phyloP scores from a whole-genome alignment of 2,329 filamentous ascomycete genomes.

The Colletotrichum somersetense region DNA sequence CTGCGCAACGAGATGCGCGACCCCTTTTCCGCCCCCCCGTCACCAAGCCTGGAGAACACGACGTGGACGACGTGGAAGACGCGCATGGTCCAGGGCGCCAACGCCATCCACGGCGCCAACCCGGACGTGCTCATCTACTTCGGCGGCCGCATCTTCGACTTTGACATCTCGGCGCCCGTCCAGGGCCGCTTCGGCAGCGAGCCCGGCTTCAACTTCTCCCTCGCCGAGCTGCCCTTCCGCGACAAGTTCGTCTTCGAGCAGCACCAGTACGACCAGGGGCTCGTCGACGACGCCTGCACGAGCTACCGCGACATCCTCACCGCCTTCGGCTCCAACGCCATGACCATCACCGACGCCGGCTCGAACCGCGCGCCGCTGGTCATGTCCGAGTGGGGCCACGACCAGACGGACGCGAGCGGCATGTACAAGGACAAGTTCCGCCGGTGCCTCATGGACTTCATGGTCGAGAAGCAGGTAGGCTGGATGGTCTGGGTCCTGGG shows the following conservation, averaged over 20 bases:
- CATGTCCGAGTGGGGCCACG: constrained; percentile 37
- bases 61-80: constrained; percentile 62
- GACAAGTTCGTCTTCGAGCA: constrained; percentile 60
- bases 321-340: constrained; percentile 8
- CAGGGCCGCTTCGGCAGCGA: constrained; percentile 44
- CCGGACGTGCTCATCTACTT: constrained; percentile 61
- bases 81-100: constrained; percentile 56
- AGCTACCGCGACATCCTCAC: constrained; percentile 4
- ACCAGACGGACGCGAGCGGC: constrained; percentile 22
- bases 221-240: constrained; percentile 53
- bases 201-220: constrained; percentile 43
- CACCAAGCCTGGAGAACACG: constrained; percentile 57
- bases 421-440: constrained; percentile 53
- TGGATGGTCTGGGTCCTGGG: constrained; percentile 65
- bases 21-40: constrained; percentile 59
- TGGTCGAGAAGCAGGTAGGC: constrained; percentile 49
- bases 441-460: constrained; percentile 56
- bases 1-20: constrained; percentile 57
- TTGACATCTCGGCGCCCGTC: constrained; percentile 47
- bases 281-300: constrained; percentile 14
- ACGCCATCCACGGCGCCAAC: constrained; percentile 59
- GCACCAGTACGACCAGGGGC: constrained; percentile 52
- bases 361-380: constrained; percentile 28
- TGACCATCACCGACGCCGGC: background rate
- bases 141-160: constrained; percentile 48